Evolutionary conservation across 768 basidiomycete genomes (phyloP), one percentile per base, ranked within the genome.

Genomic region (Sutorius australiensis): DNA sequence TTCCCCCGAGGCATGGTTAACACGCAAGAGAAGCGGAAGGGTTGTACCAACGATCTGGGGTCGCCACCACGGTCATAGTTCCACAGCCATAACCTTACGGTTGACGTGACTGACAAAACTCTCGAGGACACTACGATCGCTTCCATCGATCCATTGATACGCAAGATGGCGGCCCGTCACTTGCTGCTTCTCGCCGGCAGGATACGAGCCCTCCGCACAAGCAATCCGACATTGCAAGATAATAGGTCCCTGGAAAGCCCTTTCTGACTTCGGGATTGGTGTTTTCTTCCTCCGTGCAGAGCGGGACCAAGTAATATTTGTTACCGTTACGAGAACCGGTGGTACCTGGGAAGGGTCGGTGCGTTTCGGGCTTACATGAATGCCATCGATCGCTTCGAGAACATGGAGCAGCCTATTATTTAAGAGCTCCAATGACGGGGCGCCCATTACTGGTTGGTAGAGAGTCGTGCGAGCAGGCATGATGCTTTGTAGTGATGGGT

Each of bases 61-160:
- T 21, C 14, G 6, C 31, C 21, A 16, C 46, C 30, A 58, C 5
- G 24, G 7, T 11, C 36, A 51, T 17, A 14, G 12, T 27, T 46
- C 46, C 28, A 48, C 12, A 19, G 46, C 40, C 5, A 24, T 31
- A 27, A 82, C 61, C 61, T 81, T 85, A 54, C 80, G 73, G 44
- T 73, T 76, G 21, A 89, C 68, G 73, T 90, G 87, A 54, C 80
- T 80, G 19, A 75, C 76, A 56, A 92, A 86, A 37, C 84, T 81
- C 61, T 89, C 86, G 42, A 86, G 85, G 47, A 86, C 43, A 0
- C 56, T 57, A 39, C 84, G 64, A 28, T 89, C 82, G 27, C 53
- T 63, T 0, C 90, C 90, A 46, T 72, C 72, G 19, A 83, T 61
- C 89, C 90, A 91, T 32, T 79, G 74, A 55, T 80, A 82, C 48